These are phyloP conservation scores for Carpinus fangiana DNA, from an alignment of 306 rosid species.

Conservation along the genomic window DNA sequence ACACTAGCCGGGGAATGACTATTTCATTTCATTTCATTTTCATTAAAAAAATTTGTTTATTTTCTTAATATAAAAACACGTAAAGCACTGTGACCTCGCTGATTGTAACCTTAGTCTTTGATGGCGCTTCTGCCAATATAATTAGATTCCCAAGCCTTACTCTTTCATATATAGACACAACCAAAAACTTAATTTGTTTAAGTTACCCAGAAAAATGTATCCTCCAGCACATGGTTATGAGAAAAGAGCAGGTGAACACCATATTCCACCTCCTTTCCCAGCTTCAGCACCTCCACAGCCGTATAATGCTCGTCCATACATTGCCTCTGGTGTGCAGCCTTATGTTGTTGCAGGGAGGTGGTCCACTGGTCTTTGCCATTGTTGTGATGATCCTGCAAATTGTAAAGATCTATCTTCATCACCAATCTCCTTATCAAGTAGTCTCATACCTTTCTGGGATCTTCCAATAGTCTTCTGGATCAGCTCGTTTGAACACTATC, in stretches of 20 bases:
- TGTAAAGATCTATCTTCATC: constrained; percentile 37
- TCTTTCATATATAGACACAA: not conserved
- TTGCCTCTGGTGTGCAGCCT: not conserved
- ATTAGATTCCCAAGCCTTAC: not conserved
- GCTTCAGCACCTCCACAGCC: constrained; percentile 15
- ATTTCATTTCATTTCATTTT: no score
- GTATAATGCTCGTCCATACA: constrained; percentile 31
- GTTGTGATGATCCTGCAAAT: constrained; percentile 60
- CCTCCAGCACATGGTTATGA: constrained; percentile 35
- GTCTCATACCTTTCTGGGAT: no score
- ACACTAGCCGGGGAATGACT: no score
- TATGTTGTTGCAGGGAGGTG: constrained; percentile 29
- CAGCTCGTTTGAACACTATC: no score
- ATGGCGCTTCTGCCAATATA: not conserved
- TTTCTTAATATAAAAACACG: no score
- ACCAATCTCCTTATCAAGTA: no score
- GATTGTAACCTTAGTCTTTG: no score
- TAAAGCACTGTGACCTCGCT: no score
- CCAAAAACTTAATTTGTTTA: not conserved
- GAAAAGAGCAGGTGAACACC: constrained; percentile 25
- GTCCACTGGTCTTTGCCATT: constrained; percentile 70
- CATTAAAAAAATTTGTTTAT: no score
- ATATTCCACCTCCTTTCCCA: constrained; percentile 16
- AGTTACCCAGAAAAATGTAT: constrained; percentile 37
- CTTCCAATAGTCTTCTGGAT: no score